Conservation (phyloP, 106 monocot genomes). For the Dendrobium chrysotoxum region DNA sequence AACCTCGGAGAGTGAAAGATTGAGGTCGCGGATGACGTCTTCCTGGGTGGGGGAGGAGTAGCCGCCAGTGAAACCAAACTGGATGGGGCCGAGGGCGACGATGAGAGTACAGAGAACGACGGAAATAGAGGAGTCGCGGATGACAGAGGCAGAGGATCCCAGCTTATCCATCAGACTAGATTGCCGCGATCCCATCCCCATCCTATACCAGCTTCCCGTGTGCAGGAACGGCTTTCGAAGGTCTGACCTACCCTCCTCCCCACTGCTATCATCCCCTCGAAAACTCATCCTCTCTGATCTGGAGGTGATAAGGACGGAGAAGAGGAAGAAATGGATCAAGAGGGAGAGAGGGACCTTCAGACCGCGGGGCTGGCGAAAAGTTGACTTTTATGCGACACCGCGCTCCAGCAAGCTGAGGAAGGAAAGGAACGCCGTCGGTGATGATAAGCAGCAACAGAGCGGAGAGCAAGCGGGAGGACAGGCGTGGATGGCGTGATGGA, state of each 20-base stretch:
- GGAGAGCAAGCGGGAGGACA: neutral
- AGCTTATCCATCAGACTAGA: slow-evolving; percentile 67
- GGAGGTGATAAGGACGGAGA: neutral
- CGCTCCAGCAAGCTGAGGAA: neutral
- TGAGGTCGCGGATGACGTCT: slow-evolving; percentile 61
- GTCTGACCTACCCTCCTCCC: slow-evolving; percentile 20
- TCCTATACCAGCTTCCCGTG: slow-evolving; percentile 94
- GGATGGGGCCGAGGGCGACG: slow-evolving; percentile 95
- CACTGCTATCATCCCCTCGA: slow-evolving; percentile 52
- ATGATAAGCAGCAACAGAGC: neutral
- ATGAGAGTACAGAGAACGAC: slow-evolving; percentile 86
- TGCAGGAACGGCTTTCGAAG: slow-evolving; percentile 73
- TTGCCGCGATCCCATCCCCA: slow-evolving; percentile 84
- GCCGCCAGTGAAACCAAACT: slow-evolving; percentile 93
- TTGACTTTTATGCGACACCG: neutral
- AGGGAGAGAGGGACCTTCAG: neutral
- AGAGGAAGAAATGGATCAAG: neutral
- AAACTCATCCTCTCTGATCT: slow-evolving; percentile 38
- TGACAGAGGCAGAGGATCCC: slow-evolving; percentile 63
- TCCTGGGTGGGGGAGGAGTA: slow-evolving; percentile 87
- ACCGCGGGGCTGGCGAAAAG: neutral
- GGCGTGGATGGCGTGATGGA: neutral
- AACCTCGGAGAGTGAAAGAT: slow-evolving; percentile 79
- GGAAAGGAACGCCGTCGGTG: neutral
- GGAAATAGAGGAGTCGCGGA: slow-evolving; percentile 81